A percentile compares a stretch with the other conserved stretches of the same genome.
phyloP scores from a whole-genome alignment of 2,329 filamentous ascomycete species.

The Magnaporthiopsis poae region DNA sequence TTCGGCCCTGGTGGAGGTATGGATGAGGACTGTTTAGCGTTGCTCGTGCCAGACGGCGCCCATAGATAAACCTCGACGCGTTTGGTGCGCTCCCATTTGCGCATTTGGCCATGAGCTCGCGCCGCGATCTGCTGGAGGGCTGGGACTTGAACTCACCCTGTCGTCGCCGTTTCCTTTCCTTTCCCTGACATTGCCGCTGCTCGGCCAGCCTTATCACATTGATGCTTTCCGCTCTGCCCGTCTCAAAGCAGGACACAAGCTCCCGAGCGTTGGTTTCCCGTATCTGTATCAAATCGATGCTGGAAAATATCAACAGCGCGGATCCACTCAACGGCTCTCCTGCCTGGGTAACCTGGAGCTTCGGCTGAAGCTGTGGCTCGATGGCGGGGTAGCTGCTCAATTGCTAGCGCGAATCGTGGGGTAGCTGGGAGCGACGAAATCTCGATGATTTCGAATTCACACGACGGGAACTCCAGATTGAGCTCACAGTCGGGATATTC shows the following conservation, averaged over 20 bases:
- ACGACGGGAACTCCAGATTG: too few species aligned
- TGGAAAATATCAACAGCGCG: not conserved
- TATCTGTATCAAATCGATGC: not conserved
- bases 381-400: not conserved
- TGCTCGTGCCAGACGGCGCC: not conserved
- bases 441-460: not conserved
- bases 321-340: not conserved
- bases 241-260: not conserved
- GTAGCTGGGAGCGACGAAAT: not conserved
- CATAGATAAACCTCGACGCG: not conserved
- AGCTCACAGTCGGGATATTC: too few species aligned
- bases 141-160: conserved; percentile 2
- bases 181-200: conserved; percentile 13
- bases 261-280: not conserved
- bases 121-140: too few species aligned
- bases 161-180: conserved; percentile 26
- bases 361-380: not conserved
- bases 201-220: not conserved
- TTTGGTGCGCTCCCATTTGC: not conserved
- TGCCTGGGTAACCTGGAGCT: not conserved
- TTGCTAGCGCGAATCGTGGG: not conserved
- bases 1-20: conserved; percentile 31
- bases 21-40: not conserved
- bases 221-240: not conserved
- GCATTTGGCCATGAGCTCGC: not conserved